Conservation (phyloP, 148 eudicot species). For the Bassia scoparia region DNA sequence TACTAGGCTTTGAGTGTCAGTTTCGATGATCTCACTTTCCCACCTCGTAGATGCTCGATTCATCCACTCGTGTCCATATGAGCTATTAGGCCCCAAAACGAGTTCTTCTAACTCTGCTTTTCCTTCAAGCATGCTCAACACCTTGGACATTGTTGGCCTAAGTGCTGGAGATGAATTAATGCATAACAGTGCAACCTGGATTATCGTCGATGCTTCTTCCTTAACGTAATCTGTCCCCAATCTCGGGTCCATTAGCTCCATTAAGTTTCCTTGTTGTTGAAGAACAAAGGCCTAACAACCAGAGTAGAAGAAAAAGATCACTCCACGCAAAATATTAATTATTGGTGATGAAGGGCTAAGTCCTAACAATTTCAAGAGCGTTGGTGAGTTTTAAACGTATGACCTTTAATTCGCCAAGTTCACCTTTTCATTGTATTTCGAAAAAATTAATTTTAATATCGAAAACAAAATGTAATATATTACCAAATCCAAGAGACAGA, state of each 20-base stretch:
- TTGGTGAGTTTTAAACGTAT: no score
- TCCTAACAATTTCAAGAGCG: slow-evolving; percentile 4
- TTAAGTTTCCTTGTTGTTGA: slow-evolving; percentile 26
- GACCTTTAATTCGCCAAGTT: no score
- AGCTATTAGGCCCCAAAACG: slow-evolving; percentile 1
- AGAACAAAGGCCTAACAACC: slow-evolving; percentile 20
- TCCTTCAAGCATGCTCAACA: slow-evolving; percentile 38
- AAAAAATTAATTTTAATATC: no score
- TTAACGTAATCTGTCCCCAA: slow-evolving; percentile 9
- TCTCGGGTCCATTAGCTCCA: slow-evolving; percentile 25
- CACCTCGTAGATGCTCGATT: neutral
- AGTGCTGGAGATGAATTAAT: slow-evolving; percentile 38
- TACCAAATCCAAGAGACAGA: slow-evolving; percentile 59
- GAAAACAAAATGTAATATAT: neutral
- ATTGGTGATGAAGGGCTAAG: slow-evolving; percentile 16
- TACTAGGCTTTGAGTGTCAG: slow-evolving; percentile 17
- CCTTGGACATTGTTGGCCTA: slow-evolving; percentile 41
- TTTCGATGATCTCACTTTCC: neutral
- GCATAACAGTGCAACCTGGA: slow-evolving; percentile 36
- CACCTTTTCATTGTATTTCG: no score
- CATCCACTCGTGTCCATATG: slow-evolving; percentile 14
- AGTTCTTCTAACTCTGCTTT: neutral
- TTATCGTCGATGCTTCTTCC: slow-evolving; percentile 28
- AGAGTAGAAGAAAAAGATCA: no score
- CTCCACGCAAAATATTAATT: no score